These are phyloP conservation scores for Botryotinia convoluta DNA, from an alignment of 2,329 filamentous ascomycete species.

Conservation along the genomic window DNA sequence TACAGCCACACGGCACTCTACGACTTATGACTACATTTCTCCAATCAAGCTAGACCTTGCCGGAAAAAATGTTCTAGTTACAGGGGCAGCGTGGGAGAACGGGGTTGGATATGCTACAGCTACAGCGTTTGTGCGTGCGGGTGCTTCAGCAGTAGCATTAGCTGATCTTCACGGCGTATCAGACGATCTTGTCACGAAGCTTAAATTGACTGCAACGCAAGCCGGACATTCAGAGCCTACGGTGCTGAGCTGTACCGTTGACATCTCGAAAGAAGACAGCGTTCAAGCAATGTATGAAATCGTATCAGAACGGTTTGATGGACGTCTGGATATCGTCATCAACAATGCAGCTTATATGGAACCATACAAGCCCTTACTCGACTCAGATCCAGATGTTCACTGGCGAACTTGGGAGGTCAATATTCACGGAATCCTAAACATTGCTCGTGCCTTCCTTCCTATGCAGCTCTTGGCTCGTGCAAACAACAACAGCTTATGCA, in stretches of 20 bases:
- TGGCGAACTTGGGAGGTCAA: conserved; percentile 30
- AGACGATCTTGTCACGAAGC: background rate
- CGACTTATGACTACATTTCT: conserved; percentile 13
- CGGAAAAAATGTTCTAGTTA: conserved; percentile 5
- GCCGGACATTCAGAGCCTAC: background rate
- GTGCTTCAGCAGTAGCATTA: conserved; percentile 14
- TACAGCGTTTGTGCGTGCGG: conserved; percentile 12
- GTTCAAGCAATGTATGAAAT: conserved; percentile 4
- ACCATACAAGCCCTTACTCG: conserved; percentile 16
- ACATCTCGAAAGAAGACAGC: background rate
- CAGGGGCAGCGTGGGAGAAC: conserved; percentile 15
- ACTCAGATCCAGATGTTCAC: conserved; percentile 22
- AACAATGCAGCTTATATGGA: conserved; percentile 30
- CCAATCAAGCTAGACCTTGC: background rate
- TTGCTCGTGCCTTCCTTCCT: conserved; percentile 25
- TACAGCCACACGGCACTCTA: conserved; percentile 8
- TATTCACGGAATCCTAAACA: conserved; percentile 23
- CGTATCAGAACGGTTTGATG: conserved; percentile 7
- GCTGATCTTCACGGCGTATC: background rate
- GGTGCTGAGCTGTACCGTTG: conserved; percentile 4
- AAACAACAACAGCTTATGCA: conserved; percentile 38
- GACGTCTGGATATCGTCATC: conserved; percentile 28
- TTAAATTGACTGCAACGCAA: conserved; percentile 10
- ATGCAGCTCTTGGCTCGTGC: conserved; percentile 22
- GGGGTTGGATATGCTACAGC: conserved; percentile 18